phyloP scores from a whole-genome alignment of 352 stramenopile species.

The Globisporangium acanthophoron region DNA sequence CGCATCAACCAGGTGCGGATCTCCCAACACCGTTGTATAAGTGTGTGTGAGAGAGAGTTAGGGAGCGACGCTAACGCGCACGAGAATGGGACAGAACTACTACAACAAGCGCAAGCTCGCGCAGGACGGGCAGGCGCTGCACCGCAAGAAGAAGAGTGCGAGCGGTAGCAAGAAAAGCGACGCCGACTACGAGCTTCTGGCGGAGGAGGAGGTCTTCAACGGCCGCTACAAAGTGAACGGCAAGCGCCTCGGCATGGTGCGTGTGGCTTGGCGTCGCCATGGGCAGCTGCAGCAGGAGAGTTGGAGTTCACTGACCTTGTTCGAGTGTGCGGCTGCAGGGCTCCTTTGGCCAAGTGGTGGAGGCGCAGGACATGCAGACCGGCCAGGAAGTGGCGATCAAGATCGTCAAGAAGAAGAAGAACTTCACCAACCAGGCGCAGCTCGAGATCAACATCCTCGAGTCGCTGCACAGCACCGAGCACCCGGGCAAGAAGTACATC shows the following conservation, averaged over 20 bases:
- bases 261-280: not conserved
- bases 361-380: conserved; percentile 70
- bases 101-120: conserved; percentile 69
- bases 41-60: not conserved
- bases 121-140: conserved; percentile 27
- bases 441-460: conserved; percentile 96
- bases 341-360: conserved; percentile 81
- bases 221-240: conserved; percentile 68
- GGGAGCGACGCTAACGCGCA: not conserved
- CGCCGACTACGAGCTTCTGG: conserved; percentile 55
- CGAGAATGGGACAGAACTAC: conserved; percentile 51
- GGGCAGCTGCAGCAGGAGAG: not conserved
- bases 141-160: conserved; percentile 58
- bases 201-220: conserved; percentile 71
- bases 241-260: conserved; percentile 66
- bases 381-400: conserved; percentile 96
- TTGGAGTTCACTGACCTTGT: conserved; percentile 10
- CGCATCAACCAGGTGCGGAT: conserved; percentile 90
- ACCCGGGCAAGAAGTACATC: conserved; percentile 88
- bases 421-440: conserved; percentile 95
- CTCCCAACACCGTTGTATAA: not conserved
- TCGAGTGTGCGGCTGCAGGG: conserved; percentile 28
- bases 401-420: conserved; percentile 98
- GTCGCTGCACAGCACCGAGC: conserved; percentile 81
- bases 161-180: conserved; percentile 20